phyloP scores from a whole-genome alignment of 164 flowering plant species.

The Tinospora cordifolia region DNA sequence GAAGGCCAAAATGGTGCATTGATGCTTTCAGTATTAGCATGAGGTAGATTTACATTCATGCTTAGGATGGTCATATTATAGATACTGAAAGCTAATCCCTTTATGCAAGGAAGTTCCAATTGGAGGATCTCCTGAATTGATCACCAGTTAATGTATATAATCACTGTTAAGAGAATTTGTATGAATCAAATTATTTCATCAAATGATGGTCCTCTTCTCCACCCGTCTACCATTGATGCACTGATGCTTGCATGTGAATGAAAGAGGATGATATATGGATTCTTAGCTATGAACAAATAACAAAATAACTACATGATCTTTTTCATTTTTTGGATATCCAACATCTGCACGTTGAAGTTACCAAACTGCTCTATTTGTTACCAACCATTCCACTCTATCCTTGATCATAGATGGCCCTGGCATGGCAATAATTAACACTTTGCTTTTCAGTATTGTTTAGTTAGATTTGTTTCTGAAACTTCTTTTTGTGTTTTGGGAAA shows the following conservation, averaged over 20 bases:
- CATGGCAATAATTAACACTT: conserved; percentile 1
- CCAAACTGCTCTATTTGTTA: conserved; percentile 6
- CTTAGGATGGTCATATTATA: neutral
- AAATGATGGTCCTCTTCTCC: neutral
- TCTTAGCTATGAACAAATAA: neutral
- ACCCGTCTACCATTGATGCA: neutral
- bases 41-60: neutral
- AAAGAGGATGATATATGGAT: neutral
- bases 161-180: neutral
- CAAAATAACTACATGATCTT: neutral
- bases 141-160: neutral
- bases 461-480: neutral
- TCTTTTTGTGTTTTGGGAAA: neutral
- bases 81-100: neutral
- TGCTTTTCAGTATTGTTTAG: neutral
- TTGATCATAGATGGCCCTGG: conserved; percentile 24
- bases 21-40: neutral
- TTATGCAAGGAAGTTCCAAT: too few species aligned
- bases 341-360: neutral
- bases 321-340: neutral
- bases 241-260: neutral
- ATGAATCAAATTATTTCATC: neutral
- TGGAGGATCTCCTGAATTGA: neutral
- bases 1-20: neutral
- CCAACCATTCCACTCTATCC: conserved; percentile 21